Base-by-base conservation (phyloP, 2,329 filamentous ascomycete genomes). In the Cladosporium halotolerans region DNA sequence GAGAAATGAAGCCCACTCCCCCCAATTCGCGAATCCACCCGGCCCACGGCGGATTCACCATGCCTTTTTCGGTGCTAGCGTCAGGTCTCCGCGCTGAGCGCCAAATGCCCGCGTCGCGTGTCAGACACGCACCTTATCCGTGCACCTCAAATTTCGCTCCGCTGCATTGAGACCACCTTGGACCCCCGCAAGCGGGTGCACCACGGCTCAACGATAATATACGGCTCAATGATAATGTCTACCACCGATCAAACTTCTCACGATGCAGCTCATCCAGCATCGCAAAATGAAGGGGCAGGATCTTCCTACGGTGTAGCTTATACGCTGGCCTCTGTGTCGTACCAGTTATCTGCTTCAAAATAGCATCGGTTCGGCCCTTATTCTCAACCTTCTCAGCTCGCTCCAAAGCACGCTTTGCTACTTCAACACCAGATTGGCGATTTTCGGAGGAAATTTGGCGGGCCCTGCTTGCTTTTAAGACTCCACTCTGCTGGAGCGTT, bases 11-110 rank as follows among this genome's bases (percentile, higher is more conserved):
- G 23, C 23, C 23, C 23, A 39, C 40, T 43, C 40, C 40, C 40
- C 14, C 18, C 40, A 43, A 43, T 43, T 43, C 40, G 40, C 40
- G 40, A 43, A 43, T 43, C 16, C 40, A 43, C 40, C 40, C 40
- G 19, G 40, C 40, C 40, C 40, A 23, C 40, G 40, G 40, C 28
- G 40, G 40, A 43, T 43, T 23, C 14, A 43, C 40, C 40, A 43
- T 43, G 40, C 40, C 40, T 43, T 13, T 43, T 43, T 19, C 40
- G 16, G 40, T 23, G 16, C 28, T 43, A 43, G 40, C 40, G 40
- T 43, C 14, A 43, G 40, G 19, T 43, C 16, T 23, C 40, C 40
- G 16, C 40, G 40, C 40, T 43, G 40, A 43, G 40, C 40, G 40
- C 40, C 40, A 43, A 23, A 18, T 13, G 40, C 40, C 16, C 16